Evolutionary conservation across 192 early-diverging fungal species (phyloP).

Genomic region (Phlyctochytrium arcticum): DNA sequence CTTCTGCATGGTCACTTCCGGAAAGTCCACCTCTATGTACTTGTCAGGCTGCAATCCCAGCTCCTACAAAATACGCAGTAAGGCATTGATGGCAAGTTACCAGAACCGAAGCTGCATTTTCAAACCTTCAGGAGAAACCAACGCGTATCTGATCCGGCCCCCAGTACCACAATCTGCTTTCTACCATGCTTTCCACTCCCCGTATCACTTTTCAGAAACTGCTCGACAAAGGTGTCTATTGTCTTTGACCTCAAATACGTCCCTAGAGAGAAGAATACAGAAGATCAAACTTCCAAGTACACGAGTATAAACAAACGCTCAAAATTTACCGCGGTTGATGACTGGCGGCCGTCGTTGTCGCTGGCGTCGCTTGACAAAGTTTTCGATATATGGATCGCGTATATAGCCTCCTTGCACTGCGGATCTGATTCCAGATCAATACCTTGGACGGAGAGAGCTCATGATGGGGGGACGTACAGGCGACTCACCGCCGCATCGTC

Average conservation of each 20-base stretch:
- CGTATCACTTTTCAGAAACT: constrained; percentile 51
- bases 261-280: constrained; percentile 36
- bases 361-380: constrained; percentile 64
- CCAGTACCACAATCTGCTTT: constrained; percentile 84
- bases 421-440: constrained; percentile 49
- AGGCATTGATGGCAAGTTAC: not conserved
- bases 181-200: constrained; percentile 15
- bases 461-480: constrained; percentile 45
- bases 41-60: constrained; percentile 26
- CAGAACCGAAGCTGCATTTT: not conserved
- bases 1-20: constrained; percentile 81
- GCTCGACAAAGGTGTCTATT: constrained; percentile 59
- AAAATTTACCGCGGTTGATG: constrained; percentile 78
- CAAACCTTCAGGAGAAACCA: constrained; percentile 75
- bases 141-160: constrained; percentile 90
- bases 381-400: constrained; percentile 58
- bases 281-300: not conserved
- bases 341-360: constrained; percentile 76
- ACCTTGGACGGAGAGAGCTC: not conserved
- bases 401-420: constrained; percentile 80
- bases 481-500: constrained; percentile 83
- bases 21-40: constrained; percentile 93
- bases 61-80: no score
- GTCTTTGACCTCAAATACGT: constrained; percentile 72
- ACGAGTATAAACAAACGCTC: not conserved